Evolutionary conservation across 2,329 filamentous ascomycete genomes (phyloP).

Genomic region (Coniochaeta sp.): DNA sequence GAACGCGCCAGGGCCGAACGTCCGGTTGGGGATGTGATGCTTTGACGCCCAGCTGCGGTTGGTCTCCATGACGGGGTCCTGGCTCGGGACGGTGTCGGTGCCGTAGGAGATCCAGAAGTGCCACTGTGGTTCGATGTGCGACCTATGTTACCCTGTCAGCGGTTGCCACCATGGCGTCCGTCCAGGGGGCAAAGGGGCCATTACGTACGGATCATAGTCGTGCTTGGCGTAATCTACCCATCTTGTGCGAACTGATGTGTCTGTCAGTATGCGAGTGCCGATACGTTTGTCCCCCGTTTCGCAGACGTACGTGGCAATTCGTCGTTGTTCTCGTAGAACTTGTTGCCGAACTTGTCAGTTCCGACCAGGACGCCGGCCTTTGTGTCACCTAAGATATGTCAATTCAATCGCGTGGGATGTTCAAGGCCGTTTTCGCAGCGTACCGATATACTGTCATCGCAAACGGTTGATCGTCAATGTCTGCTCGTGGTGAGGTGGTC

Average conservation of each 20-base stretch:
- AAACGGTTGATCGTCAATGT: not conserved
- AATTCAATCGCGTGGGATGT: not conserved
- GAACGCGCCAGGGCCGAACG: slow-evolving; percentile 70
- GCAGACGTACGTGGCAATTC: slow-evolving; percentile 68
- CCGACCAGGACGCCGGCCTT: slow-evolving; percentile 85
- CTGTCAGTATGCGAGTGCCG: slow-evolving; percentile 2
- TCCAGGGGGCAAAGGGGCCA: not conserved
- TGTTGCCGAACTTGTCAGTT: slow-evolving; percentile 88
- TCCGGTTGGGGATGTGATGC: slow-evolving; percentile 66
- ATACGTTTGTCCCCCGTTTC: not conserved
- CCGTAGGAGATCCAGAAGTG: slow-evolving; percentile 96
- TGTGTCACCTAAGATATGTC: slow-evolving; percentile 68
- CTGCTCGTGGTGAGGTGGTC: slow-evolving; percentile 15
- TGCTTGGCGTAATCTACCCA: slow-evolving; percentile 96
- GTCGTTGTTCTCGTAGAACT: slow-evolving; percentile 95
- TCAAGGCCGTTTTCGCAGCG: slow-evolving; percentile 1
- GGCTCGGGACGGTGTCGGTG: slow-evolving; percentile 75
- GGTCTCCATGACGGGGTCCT: slow-evolving; percentile 60
- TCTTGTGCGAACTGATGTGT: slow-evolving; percentile 69
- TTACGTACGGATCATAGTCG: slow-evolving; percentile 67
- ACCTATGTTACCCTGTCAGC: slow-evolving; percentile 30
- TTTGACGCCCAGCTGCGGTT: slow-evolving; percentile 66
- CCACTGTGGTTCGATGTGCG: slow-evolving; percentile 92
- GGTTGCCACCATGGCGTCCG: slow-evolving; percentile 2
- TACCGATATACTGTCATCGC: slow-evolving; percentile 48